Evolutionary conservation across 176 grass and related monocot species (phyloP).

Genomic region (Elaeis guineensis): DNA sequence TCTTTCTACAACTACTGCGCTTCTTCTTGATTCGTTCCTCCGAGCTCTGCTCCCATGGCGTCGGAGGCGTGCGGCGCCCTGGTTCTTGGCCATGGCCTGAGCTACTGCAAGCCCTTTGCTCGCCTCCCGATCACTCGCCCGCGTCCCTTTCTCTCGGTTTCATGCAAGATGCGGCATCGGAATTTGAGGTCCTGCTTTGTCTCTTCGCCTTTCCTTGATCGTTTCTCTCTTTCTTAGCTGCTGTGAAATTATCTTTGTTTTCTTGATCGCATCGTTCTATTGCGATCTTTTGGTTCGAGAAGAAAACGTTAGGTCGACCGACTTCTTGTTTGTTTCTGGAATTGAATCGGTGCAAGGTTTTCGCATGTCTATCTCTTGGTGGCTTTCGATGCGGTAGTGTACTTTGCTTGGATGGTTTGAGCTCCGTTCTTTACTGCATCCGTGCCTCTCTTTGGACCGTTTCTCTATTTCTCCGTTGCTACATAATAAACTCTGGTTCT

Average conservation of each 20-base stretch:
- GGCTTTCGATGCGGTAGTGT: too few relatives aligned
- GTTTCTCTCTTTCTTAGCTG: neutral
- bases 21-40: neutral
- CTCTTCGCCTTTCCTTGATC: neutral
- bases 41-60: constrained; percentile 16
- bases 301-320: too few relatives aligned
- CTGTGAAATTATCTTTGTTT: neutral
- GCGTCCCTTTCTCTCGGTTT: constrained; percentile 14
- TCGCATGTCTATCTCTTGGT: too few relatives aligned
- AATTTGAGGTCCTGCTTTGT: constrained; percentile 38
- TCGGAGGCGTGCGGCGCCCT: constrained; percentile 5
- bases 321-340: too few relatives aligned
- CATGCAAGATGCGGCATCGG: constrained; percentile 30
- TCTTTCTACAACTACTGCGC: too few relatives aligned
- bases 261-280: neutral
- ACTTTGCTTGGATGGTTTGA: too few relatives aligned
- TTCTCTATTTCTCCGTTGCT: neutral
- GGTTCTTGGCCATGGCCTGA: constrained; percentile 23
- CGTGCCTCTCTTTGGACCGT: neutral
- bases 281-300: too few relatives aligned
- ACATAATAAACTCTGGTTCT: neutral
- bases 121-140: constrained; percentile 4
- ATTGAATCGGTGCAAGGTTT: too few relatives aligned
- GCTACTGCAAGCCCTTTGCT: constrained; percentile 8
- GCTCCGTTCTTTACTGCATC: constrained; percentile 2